These are phyloP conservation scores for Syncephalastrum sp. DNA, from an alignment of 371 early-diverging fungal genomes.

Conservation along the genomic window DNA sequence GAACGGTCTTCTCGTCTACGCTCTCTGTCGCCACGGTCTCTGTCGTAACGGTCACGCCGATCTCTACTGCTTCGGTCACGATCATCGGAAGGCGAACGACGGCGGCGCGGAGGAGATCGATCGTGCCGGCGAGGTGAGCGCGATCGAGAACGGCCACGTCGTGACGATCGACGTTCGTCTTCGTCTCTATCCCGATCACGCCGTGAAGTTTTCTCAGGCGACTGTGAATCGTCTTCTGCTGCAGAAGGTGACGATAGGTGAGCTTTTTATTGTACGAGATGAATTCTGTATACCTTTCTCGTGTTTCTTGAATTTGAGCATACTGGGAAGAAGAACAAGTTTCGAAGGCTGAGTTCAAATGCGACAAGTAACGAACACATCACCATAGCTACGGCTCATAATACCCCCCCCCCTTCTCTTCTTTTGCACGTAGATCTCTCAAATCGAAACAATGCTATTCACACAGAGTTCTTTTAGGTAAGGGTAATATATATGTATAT, in stretches of 20 bases:
- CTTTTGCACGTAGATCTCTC: too few relatives aligned
- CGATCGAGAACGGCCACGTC: slow-evolving; percentile 23
- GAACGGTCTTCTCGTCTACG: slow-evolving; percentile 12
- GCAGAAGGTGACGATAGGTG: neutral
- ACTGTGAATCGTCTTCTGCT: slow-evolving; percentile 8
- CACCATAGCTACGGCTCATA: too few relatives aligned
- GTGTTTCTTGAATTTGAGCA: slow-evolving; percentile 50
- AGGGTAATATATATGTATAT: too few relatives aligned
- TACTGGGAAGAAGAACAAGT: slow-evolving; percentile 4
- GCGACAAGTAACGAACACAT: too few relatives aligned
- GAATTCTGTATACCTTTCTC: slow-evolving; percentile 27
- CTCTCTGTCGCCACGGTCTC: slow-evolving; percentile 3
- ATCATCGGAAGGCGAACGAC: slow-evolving; percentile 1
- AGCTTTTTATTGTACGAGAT: neutral
- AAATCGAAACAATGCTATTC: too few relatives aligned
- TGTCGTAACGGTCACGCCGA: too few relatives aligned
- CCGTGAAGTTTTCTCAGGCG: slow-evolving; percentile 8
- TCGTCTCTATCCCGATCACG: slow-evolving; percentile 11
- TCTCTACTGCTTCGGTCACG: too few relatives aligned
- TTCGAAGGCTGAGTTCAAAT: too few relatives aligned
- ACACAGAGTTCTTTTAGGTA: too few relatives aligned
- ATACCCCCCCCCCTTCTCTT: too few relatives aligned
- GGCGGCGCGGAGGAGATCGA: slow-evolving; percentile 11
- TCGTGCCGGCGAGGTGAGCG: slow-evolving; percentile 17
- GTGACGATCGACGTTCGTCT: slow-evolving; percentile 3